Base-by-base conservation (phyloP, 192 early-diverging fungal species). In the Rhizophagus clarus region DNA sequence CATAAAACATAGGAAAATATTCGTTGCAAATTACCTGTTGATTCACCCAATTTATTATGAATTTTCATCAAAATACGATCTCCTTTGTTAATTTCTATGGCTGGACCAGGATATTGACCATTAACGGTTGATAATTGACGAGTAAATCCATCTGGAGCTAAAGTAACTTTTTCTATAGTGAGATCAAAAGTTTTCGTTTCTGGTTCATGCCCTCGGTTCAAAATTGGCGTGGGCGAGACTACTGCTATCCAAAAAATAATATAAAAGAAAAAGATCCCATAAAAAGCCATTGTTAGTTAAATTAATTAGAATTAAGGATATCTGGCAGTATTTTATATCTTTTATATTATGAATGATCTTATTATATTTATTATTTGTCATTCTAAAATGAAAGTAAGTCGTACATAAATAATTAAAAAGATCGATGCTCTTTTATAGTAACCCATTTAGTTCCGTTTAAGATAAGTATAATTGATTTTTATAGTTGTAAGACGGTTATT, bases 41-140 rank as follows among this genome's bases (percentile, higher is more conserved):
- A 40, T 76, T 76, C 75, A 45, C 75, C 75, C 62, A 76, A 76
- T 76, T 76, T 76, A 76, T 76, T 64, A 83, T 82, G 74, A 5
- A 91, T 84, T 14, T 84, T 77, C 31, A 91, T 83, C 22, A 82
- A 82, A 14, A 91, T 66, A 62, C 74, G 82, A 68, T 91, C 90
- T 9, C 84, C 86, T 74, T 83, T 75, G 60, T 85, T 84, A 15
- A 87, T 86, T 69, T 85, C 82, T 60, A 90, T 87, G 62, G 82
- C 76, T 15, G 89, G 89, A 4, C 87, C 89, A 24, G 89, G 89
- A 74, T 83, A 90, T 82, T 90, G 88, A 15, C 87, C 88, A 71
- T 89, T 89, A 72, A 83, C 82, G 42, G 83, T 82, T 73, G 83
- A 67, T 73, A 83, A 82, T 31, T 82, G 81, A 12, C 85, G 82